These are phyloP conservation scores for Corymbia maculata DNA, from an alignment of 345 rosid genomes.

Conservation along the genomic window DNA sequence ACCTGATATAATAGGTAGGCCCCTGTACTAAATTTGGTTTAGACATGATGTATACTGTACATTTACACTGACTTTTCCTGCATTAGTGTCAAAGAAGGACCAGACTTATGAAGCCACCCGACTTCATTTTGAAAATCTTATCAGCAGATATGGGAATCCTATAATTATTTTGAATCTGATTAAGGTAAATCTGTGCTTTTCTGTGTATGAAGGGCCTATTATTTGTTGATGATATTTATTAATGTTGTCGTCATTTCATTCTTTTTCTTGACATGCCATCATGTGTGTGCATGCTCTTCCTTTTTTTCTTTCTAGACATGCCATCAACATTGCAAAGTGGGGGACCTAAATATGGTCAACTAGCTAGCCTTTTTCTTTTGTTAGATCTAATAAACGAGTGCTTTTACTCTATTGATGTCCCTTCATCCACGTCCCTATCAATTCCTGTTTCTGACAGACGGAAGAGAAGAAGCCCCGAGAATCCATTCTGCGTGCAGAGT, in stretches of 20 bases:
- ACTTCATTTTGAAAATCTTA: slow-evolving; percentile 92
- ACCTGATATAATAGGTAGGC: slow-evolving; percentile 93
- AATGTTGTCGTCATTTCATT: not conserved
- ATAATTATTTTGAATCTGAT: slow-evolving; percentile 90
- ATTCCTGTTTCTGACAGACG: slow-evolving; percentile 22
- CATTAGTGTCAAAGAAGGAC: slow-evolving; percentile 79
- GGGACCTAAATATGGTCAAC: not conserved
- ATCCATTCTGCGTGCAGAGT: slow-evolving; percentile 87
- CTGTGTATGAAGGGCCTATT: not conserved
- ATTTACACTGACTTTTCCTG: slow-evolving; percentile 6
- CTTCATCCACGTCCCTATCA: not conserved
- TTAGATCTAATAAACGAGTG: not conserved
- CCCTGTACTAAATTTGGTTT: slow-evolving; percentile 2
- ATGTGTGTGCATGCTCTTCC: not conserved
- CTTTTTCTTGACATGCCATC: not conserved
- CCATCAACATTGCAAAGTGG: not conserved
- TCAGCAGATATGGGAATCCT: slow-evolving; percentile 85
- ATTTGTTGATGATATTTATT: not conserved
- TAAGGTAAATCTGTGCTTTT: slow-evolving; percentile 39
- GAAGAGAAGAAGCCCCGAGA: slow-evolving; percentile 85
- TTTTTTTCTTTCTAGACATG: not conserved
- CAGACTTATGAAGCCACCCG: slow-evolving; percentile 83
- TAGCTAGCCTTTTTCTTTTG: not conserved
- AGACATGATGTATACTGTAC: not conserved
- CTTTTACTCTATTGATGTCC: not conserved